Evolutionary conservation across 257 asterid genomes (phyloP).

Genomic region (Plectranthus barbatus): DNA sequence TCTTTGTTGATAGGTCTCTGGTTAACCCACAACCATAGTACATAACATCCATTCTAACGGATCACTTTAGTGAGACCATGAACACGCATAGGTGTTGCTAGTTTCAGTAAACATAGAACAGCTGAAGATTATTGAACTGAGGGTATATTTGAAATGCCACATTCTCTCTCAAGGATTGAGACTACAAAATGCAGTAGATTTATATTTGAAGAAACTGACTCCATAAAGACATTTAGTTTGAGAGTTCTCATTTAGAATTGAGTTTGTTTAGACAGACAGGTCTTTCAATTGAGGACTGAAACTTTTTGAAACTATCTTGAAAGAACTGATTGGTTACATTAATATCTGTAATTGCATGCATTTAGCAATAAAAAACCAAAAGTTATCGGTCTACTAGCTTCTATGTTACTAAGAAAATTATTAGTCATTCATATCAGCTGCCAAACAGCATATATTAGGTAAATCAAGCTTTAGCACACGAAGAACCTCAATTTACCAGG

Average conservation of each 20-base stretch:
- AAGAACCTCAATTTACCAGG: constrained; percentile 94
- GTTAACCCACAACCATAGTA: no score
- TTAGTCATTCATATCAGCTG: background rate
- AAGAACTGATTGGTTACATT: constrained; percentile 1
- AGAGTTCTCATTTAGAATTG: no score
- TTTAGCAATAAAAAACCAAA: background rate
- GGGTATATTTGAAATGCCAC: background rate
- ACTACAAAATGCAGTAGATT: background rate
- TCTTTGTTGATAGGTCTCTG: no score
- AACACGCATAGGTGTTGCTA: no score
- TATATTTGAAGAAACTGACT: background rate
- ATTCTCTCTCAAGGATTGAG: background rate
- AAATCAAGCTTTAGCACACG: constrained; percentile 39
- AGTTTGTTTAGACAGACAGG: background rate
- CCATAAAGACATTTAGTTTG: background rate
- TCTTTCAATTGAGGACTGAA: background rate
- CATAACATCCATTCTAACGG: no score
- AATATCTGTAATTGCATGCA: background rate
- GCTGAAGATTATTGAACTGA: no score
- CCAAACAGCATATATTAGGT: constrained; percentile 8
- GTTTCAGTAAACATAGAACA: no score
- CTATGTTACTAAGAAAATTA: no score
- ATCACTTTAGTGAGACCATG: no score
- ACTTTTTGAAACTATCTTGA: background rate
- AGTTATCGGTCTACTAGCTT: background rate